phyloP scores from a whole-genome alignment of 2,329 filamentous ascomycete genomes.

The Colletotrichum orbiculare region DNA sequence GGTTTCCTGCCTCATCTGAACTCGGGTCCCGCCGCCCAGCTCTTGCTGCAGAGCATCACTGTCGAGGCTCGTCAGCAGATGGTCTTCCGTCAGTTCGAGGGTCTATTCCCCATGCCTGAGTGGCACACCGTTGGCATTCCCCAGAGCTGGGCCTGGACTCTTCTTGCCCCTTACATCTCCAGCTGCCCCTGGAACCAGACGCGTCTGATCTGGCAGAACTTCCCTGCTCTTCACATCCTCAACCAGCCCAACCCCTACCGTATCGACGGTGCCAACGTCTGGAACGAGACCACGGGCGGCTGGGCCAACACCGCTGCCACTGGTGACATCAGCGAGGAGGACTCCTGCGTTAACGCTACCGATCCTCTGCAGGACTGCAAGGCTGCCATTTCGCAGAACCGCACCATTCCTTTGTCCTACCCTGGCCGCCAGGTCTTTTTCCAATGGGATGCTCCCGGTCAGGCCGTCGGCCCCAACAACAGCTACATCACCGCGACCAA shows the following conservation, averaged over 20 bases:
- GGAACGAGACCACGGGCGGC: conserved; percentile 72
- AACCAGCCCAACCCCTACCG: conserved; percentile 83
- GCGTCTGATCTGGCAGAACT: conserved; percentile 86
- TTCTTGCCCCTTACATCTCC: conserved; percentile 83
- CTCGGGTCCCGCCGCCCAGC: conserved; percentile 76
- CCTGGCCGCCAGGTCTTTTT: conserved; percentile 78
- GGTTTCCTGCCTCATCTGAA: conserved; percentile 84
- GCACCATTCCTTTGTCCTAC: conserved; percentile 77
- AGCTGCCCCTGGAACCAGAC: conserved; percentile 80
- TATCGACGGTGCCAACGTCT: conserved; percentile 69
- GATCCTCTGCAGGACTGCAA: conserved; percentile 66
- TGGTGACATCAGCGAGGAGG: conserved; percentile 52
- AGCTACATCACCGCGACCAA: conserved; percentile 76
- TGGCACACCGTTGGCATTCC: conserved; percentile 86
- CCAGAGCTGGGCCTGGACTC: conserved; percentile 86
- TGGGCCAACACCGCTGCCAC: conserved; percentile 67
- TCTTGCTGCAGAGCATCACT: conserved; percentile 81
- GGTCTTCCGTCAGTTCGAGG: conserved; percentile 85
- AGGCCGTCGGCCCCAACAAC: conserved; percentile 81
- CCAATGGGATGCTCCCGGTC: conserved; percentile 77
- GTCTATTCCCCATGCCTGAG: conserved; percentile 82
- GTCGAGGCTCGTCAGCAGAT: conserved; percentile 86
- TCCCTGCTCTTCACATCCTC: conserved; percentile 75
- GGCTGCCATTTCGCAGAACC: conserved; percentile 75
- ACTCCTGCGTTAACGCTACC: conserved; percentile 69